These are phyloP conservation scores for Hypoxylon sp. DNA, from an alignment of 2,329 filamentous ascomycete species.

Conservation along the genomic window DNA sequence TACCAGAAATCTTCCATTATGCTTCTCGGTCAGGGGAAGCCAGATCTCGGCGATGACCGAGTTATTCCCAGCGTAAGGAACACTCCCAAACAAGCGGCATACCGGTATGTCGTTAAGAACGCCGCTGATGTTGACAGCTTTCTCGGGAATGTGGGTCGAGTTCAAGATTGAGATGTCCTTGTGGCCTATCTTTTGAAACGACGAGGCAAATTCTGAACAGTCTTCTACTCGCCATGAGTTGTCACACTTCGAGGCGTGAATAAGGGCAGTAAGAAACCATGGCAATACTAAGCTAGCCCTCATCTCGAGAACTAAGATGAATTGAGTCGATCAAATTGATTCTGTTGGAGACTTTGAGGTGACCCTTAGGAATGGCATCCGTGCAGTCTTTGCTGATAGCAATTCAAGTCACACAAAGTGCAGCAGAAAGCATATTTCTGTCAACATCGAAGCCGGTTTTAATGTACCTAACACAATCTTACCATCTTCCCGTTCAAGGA, in stretches of 20 bases:
- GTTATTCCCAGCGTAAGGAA: slow-evolving; percentile 33
- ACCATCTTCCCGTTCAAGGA: background rate
- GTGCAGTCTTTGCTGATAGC: background rate
- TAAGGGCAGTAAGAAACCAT: background rate
- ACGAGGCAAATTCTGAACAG: slow-evolving; percentile 30
- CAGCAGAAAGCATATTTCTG: background rate
- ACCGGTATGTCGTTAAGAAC: slow-evolving; percentile 19
- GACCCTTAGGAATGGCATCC: background rate
- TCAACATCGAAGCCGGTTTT: background rate
- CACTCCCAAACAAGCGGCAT: slow-evolving; percentile 34
- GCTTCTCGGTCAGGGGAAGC: slow-evolving; percentile 30
- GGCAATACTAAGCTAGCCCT: background rate
- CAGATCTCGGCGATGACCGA: slow-evolving; percentile 39
- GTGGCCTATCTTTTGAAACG: slow-evolving; percentile 1
- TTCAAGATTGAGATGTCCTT: slow-evolving; percentile 17
- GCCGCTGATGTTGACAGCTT: slow-evolving; percentile 16
- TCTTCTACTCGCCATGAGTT: slow-evolving; percentile 20
- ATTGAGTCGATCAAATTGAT: background rate
- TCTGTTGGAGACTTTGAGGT: background rate
- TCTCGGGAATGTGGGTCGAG: slow-evolving; percentile 16
- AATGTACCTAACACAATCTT: background rate
- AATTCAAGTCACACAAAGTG: background rate
- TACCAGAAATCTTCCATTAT: slow-evolving; percentile 36
- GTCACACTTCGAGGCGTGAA: background rate
- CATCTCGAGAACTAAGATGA: slow-evolving; percentile 6